These are phyloP conservation scores for Coemansia reversa DNA, from an alignment of 192 early-diverging fungal genomes.

Conservation along the genomic window DNA sequence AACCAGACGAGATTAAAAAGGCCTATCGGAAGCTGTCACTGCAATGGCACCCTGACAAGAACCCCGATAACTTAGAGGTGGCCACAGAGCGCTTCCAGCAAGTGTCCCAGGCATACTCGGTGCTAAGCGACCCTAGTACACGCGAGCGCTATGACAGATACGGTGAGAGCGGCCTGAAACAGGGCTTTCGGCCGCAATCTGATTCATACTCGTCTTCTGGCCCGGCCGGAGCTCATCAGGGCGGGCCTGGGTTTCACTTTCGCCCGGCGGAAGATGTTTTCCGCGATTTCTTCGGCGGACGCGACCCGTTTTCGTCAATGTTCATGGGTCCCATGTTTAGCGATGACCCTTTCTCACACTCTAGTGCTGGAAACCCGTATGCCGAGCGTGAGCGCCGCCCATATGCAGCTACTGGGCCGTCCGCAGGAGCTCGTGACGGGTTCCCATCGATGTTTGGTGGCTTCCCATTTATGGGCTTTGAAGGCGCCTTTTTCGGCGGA, in stretches of 20 bases:
- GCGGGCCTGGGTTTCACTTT: constrained; percentile 26
- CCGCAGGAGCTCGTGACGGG: constrained; percentile 3
- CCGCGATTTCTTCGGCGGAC: constrained; percentile 52
- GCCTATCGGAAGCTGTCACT: constrained; percentile 71
- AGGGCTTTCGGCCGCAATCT: constrained; percentile 31
- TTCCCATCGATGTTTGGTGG: constrained; percentile 47
- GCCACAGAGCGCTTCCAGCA: constrained; percentile 55
- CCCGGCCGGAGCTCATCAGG: constrained; percentile 3
- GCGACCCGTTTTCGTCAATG: constrained; percentile 47
- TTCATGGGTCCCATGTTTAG: constrained; percentile 38
- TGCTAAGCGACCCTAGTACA: constrained; percentile 44
- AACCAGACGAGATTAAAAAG: constrained; percentile 70
- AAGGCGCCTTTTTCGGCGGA: constrained; percentile 15
- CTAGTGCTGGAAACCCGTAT: constrained; percentile 9
- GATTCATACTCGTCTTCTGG: constrained; percentile 10
- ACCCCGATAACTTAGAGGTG: constrained; percentile 39
- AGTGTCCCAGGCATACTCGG: constrained; percentile 53
- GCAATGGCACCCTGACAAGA: constrained; percentile 74
- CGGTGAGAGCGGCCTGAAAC: constrained; percentile 46
- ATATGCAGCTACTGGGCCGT: constrained; percentile 21
- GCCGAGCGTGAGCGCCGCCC: constrained; percentile 43
- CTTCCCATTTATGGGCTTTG: constrained; percentile 37
- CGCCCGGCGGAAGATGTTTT: constrained; percentile 48
- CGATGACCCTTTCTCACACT: constrained; percentile 38
- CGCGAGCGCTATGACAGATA: constrained; percentile 46